Evolutionary conservation across 2,329 filamentous ascomycete species (phyloP).

Genomic region (Epichloe bromicola): DNA sequence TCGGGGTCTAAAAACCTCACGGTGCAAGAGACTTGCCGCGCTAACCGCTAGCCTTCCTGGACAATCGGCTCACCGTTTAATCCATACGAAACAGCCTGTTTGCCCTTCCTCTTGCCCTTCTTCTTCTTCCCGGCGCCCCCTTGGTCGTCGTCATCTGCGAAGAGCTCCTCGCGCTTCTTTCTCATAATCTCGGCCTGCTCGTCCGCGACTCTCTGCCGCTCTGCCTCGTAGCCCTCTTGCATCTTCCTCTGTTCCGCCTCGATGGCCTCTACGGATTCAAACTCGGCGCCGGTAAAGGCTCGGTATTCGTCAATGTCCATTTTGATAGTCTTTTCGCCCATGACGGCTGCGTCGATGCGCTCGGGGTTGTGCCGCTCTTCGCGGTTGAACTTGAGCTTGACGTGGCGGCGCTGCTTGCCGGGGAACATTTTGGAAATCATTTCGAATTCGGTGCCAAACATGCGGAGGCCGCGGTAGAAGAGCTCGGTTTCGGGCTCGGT

Average conservation of each 20-base stretch:
- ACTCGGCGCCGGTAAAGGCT: slow-evolving; percentile 37
- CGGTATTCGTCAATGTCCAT: slow-evolving; percentile 51
- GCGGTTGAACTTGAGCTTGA: slow-evolving; percentile 73
- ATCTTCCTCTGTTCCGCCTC: slow-evolving; percentile 39
- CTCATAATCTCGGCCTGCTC: slow-evolving; percentile 34
- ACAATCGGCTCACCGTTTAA: slow-evolving; percentile 24
- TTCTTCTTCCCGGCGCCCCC: slow-evolving; percentile 21
- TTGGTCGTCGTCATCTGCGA: slow-evolving; percentile 27
- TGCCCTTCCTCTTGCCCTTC: slow-evolving; percentile 18
- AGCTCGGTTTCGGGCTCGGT: slow-evolving; percentile 55
- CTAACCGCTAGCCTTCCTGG: slow-evolving; percentile 12
- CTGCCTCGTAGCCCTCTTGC: slow-evolving; percentile 31
- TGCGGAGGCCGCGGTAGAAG: slow-evolving; percentile 62
- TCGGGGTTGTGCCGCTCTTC: slow-evolving; percentile 57
- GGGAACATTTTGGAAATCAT: slow-evolving; percentile 69
- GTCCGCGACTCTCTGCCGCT: slow-evolving; percentile 29
- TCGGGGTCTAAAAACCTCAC: too few species aligned
- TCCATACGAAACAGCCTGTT: slow-evolving; percentile 21
- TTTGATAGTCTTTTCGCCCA: slow-evolving; percentile 41
- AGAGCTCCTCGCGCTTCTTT: slow-evolving; percentile 35
- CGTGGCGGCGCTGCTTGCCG: slow-evolving; percentile 54
- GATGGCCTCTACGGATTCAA: slow-evolving; percentile 42
- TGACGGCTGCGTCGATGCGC: slow-evolving; percentile 51
- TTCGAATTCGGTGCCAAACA: slow-evolving; percentile 74
- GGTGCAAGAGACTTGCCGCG: too few species aligned